phyloP scores from a whole-genome alignment of 805 yeast genomes.

The Candida boleticola region DNA sequence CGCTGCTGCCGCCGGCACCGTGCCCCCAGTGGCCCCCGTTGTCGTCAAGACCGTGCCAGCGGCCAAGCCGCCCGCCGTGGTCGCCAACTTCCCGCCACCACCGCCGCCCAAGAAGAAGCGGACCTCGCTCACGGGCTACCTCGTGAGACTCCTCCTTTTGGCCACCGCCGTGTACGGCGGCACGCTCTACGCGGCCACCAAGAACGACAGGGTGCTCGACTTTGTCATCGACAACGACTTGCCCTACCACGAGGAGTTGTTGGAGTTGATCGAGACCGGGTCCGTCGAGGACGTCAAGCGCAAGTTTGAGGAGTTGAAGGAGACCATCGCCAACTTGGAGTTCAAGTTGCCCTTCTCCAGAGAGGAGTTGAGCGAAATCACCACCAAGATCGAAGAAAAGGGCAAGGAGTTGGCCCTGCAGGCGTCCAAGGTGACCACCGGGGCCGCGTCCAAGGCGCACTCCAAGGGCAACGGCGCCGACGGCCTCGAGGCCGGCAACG shows the following conservation, averaged over 20 bases:
- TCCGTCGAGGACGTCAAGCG: constrained; percentile 29
- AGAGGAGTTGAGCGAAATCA: constrained; percentile 29
- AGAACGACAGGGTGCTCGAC: constrained; percentile 43
- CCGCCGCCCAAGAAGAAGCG: constrained; percentile 21
- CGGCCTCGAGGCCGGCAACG: constrained; percentile 8
- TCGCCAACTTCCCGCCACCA: constrained; percentile 3
- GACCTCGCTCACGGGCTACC: constrained; percentile 28
- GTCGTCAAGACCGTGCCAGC: not conserved
- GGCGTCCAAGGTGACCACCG: not conserved
- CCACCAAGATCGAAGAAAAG: constrained; percentile 29
- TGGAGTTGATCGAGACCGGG: constrained; percentile 36
- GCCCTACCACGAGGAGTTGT: constrained; percentile 41
- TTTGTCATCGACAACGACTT: constrained; percentile 42
- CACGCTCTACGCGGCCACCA: constrained; percentile 39
- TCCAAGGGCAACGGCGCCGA: not conserved
- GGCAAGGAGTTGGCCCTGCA: constrained; percentile 22
- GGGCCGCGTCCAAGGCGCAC: not conserved
- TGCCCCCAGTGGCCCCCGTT: too few species aligned
- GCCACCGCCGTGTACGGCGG: constrained; percentile 36
- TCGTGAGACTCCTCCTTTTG: constrained; percentile 27
- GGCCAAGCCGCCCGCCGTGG: too few species aligned
- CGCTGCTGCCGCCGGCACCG: not conserved
- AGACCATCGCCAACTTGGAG: constrained; percentile 14
- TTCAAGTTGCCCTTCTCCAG: constrained; percentile 27
- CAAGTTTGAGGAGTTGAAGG: constrained; percentile 15